phyloP scores from a whole-genome alignment of 352 stramenopile genomes.

The Phytophthora fragariae region DNA sequence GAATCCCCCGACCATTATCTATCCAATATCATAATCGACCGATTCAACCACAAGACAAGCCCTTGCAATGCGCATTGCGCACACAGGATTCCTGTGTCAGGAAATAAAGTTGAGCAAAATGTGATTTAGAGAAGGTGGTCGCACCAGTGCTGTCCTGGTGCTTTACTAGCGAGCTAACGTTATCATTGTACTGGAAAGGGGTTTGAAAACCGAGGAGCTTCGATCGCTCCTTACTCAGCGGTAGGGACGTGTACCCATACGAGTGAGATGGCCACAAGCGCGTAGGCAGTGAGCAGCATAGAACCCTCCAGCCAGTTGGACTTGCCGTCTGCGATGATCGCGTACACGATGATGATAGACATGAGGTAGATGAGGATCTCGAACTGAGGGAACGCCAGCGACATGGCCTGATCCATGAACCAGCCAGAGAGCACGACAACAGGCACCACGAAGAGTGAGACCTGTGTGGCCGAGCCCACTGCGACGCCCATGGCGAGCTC shows the following conservation, averaged over 20 bases:
- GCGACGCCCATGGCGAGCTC: slow-evolving; percentile 98
- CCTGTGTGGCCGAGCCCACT: slow-evolving; percentile 97
- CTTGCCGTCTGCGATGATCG: slow-evolving; percentile 90
- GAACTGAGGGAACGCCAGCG: slow-evolving; percentile 96
- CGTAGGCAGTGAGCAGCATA: slow-evolving; percentile 93
- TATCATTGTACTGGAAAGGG: slow-evolving; percentile 29
- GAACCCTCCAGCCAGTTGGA: slow-evolving; percentile 94
- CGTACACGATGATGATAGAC: slow-evolving; percentile 96
- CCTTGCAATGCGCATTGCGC: too few species aligned
- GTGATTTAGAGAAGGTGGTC: slow-evolving; percentile 22
- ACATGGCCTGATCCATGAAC: slow-evolving; percentile 94
- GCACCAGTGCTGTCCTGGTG: slow-evolving; percentile 36
- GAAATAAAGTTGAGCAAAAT: slow-evolving; percentile 11
- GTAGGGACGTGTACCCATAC: slow-evolving; percentile 81
- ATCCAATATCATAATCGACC: slow-evolving; percentile 18
- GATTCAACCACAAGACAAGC: neutral
- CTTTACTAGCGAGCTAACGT: slow-evolving; percentile 15
- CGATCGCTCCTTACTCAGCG: slow-evolving; percentile 38
- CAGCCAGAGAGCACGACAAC: slow-evolving; percentile 96
- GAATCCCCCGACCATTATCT: slow-evolving; percentile 27
- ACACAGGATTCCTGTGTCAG: too few species aligned
- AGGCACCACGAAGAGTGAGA: slow-evolving; percentile 97
- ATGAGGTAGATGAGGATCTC: slow-evolving; percentile 97
- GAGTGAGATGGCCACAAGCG: slow-evolving; percentile 87
- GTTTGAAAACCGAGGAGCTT: slow-evolving; percentile 23